These are phyloP conservation scores for Chlorella variabilis DNA, from an alignment of 163 green algal species.

Conservation along the genomic window DNA sequence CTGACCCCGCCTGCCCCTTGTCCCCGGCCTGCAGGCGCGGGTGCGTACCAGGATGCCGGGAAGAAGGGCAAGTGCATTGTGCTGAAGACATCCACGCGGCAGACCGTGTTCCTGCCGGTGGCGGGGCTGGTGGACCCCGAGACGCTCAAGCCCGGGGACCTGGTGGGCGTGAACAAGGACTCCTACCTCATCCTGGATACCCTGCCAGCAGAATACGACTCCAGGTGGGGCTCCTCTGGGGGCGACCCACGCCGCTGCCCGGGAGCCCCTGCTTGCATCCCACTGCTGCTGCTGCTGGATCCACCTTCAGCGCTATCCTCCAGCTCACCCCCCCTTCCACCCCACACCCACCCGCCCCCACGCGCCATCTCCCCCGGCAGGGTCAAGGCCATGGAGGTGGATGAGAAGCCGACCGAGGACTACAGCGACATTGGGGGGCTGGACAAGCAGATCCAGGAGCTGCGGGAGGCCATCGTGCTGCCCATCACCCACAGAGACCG, in stretches of 20 bases:
- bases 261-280: no score
- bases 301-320: no score
- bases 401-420: conserved; percentile 99
- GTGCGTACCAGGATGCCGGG: conserved; percentile 84
- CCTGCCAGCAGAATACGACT: conserved; percentile 98
- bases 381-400: conserved; percentile 99
- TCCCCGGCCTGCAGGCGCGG: conserved; percentile 30
- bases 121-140: conserved; percentile 94
- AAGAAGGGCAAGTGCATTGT: conserved; percentile 94
- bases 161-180: conserved; percentile 99
- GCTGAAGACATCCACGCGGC: conserved; percentile 97
- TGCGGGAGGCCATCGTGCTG: conserved; percentile 98
- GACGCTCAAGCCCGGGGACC: conserved; percentile 88
- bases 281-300: no score
- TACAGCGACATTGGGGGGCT: conserved; percentile 95
- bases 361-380: no score
- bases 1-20: no score
- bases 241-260: no score
- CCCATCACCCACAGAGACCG: conserved; percentile 97
- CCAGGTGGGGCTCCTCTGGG: conserved; percentile 66
- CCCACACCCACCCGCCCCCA: not conserved
- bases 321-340: no score
- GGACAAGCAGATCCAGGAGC: conserved; percentile 94
- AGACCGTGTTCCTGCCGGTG: conserved; percentile 99
- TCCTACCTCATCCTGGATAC: conserved; percentile 98